Evolutionary conservation across 768 basidiomycete species (phyloP).

Genomic region (Rhodotorula diobovata): DNA sequence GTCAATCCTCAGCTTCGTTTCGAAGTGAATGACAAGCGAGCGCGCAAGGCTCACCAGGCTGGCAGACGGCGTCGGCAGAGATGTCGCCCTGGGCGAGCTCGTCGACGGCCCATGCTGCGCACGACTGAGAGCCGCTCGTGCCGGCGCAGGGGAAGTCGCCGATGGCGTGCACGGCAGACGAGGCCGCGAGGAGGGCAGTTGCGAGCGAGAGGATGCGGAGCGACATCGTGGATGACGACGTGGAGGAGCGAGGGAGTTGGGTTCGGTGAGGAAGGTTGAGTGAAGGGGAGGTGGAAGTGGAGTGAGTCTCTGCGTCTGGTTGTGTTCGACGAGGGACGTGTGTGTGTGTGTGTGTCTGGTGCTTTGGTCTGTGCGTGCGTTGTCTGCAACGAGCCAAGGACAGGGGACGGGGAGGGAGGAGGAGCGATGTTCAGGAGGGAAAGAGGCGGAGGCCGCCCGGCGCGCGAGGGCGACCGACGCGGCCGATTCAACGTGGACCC

Average conservation of each 20-base stretch:
- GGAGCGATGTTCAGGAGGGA: constrained; percentile 16
- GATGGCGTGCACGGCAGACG: constrained; percentile 23
- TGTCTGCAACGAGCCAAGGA: neutral
- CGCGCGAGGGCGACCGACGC: neutral
- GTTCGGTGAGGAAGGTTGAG: constrained; percentile 15
- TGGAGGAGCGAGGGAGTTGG: neutral
- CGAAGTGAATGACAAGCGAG: neutral
- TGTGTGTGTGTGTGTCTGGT: neutral
- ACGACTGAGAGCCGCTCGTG: constrained; percentile 27
- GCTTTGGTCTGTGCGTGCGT: neutral
- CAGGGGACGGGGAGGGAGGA: neutral
- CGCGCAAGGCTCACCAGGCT: constrained; percentile 17
- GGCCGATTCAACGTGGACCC: no score
- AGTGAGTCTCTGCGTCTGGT: neutral
- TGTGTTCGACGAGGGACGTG: neutral
- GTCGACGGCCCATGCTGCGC: constrained; percentile 22
- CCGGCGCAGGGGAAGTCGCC: constrained; percentile 39
- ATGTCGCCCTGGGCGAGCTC: constrained; percentile 27
- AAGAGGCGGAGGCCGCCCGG: neutral
- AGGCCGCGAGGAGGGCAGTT: constrained; percentile 21
- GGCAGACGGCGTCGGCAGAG: constrained; percentile 25
- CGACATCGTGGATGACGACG: neutral
- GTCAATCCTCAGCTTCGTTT: neutral
- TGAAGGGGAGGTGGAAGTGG: neutral
- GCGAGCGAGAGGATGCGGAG: constrained; percentile 12